Percentiles rank a stretch among this genome's conserved stretches.
Conservation (phyloP, 495 filamentous ascomycete species). For the Neurospora sp. region DNA sequence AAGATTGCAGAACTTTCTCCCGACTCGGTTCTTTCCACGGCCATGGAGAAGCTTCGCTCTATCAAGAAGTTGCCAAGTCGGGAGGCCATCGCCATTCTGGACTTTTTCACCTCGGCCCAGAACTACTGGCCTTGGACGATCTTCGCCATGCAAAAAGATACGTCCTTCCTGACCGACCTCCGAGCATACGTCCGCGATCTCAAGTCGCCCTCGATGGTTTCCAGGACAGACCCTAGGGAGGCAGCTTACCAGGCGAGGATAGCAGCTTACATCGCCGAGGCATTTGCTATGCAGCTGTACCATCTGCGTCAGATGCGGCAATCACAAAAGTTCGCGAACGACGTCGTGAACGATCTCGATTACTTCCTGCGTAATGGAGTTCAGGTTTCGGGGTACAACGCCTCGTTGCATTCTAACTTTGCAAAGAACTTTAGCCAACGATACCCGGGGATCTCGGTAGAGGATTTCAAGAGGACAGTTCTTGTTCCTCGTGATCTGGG, state of each 20-base stretch:
- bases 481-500: constrained; percentile 56
- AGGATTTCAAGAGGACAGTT: constrained; percentile 66
- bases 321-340: constrained; percentile 49
- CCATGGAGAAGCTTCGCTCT: constrained; percentile 60
- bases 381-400: constrained; percentile 65
- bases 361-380: constrained; percentile 71
- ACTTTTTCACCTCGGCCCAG: constrained; percentile 76
- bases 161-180: constrained; percentile 57
- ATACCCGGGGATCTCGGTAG: constrained; percentile 58
- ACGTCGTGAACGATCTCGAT: constrained; percentile 59
- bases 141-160: constrained; percentile 61
- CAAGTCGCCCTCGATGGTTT: constrained; percentile 35
- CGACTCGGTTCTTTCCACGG: constrained; percentile 61
- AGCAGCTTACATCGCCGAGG: constrained; percentile 72
- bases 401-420: constrained; percentile 74
- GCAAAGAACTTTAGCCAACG: constrained; percentile 72
- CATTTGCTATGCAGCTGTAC: constrained; percentile 87
- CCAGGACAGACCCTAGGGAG: constrained; percentile 36
- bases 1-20: constrained; percentile 37
- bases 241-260: constrained; percentile 56
- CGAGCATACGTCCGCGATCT: constrained; percentile 58
- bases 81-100: constrained; percentile 61
- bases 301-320: constrained; percentile 64
- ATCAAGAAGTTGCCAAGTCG: constrained; percentile 53
- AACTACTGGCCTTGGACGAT: constrained; percentile 92